Evolutionary conservation across 768 basidiomycete species (phyloP), one percentile per base, ranked within the genome.

Genomic region (Cyathus striatus): DNA sequence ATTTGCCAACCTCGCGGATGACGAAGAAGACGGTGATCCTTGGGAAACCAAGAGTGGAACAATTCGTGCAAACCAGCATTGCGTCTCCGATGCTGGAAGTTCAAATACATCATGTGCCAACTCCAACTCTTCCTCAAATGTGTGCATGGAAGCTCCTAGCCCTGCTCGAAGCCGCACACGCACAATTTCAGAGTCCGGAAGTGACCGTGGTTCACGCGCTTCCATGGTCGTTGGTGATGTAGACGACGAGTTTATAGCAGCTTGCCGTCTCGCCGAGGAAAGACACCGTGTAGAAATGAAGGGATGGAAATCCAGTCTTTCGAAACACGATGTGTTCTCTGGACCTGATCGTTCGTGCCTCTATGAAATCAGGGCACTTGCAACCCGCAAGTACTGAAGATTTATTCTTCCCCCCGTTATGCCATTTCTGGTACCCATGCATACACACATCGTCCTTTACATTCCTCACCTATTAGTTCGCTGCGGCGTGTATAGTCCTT

Each of bases 1-100:
- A n/a, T 95, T 96, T 60, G 90, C 89, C 36, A 86, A 90, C 51
- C 76, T 93, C 22, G 89, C 86, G 2, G 93, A 95, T 49, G 94
- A 95, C 52, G 92, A 94, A 58, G 85, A 90, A 45, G 86, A 87
- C 40, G 77, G 76, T 38, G 77, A 77, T 42, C 71, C 63, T 17
- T 86, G 83, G 79, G 85, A 85, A 57, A 70, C 72, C 22, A 84
- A 82, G 50, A 84, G 81, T 17, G 86, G 82, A 21, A 93, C 91
- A 1, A 90, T 94, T 40, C 85, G 86, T 37, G 81, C 83, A 20
- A 75, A 62, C 49, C 62, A 71, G 43, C n/a, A n/a, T n/a, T n/a
- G n/a, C n/a, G n/a, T n/a, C n/a, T n/a, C n/a, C n/a, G 73, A 69
- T 41, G 65, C 61, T 42, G 56, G 58, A 43, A 58, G 59, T 23